A percentile compares a stretch with the other conserved stretches of the same genome.
Evolutionary conservation across 495 filamentous ascomycete genomes (phyloP).

Genomic region (Penicillium atrosanguineum): DNA sequence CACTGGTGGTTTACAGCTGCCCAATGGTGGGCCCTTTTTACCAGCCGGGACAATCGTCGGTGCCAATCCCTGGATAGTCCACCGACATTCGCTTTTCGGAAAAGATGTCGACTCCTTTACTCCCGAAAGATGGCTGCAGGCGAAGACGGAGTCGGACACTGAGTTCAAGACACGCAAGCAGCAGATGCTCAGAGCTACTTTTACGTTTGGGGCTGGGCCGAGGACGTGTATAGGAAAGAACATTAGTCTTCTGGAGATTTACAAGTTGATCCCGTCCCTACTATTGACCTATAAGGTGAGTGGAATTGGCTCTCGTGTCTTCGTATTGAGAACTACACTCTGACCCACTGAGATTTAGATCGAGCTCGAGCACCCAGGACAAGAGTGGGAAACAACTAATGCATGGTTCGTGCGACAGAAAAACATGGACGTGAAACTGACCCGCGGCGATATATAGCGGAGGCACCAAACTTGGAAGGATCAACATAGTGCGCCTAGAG

Average conservation of each 20-base stretch:
- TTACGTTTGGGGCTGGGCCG: slow-evolving; percentile 59
- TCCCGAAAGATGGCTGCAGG: slow-evolving; percentile 54
- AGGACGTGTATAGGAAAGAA: slow-evolving; percentile 71
- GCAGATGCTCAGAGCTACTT: slow-evolving; percentile 20
- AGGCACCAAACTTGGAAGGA: neutral
- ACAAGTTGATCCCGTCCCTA: slow-evolving; percentile 73
- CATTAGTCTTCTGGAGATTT: slow-evolving; percentile 72
- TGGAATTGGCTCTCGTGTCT: neutral
- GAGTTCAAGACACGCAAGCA: slow-evolving; percentile 24
- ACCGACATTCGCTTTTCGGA: slow-evolving; percentile 14
- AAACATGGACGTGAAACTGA: slow-evolving; percentile 17
- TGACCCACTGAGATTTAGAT: slow-evolving; percentile 16
- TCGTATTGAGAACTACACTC: neutral
- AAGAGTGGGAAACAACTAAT: slow-evolving; percentile 30
- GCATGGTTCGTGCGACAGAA: slow-evolving; percentile 35
- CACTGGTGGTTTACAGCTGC: slow-evolving; percentile 27
- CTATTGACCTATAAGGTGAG: slow-evolving; percentile 60
- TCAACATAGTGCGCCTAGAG: neutral
- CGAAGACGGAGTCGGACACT: slow-evolving; percentile 38
- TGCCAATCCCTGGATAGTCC: slow-evolving; percentile 30
- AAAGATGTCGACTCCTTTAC: slow-evolving; percentile 36
- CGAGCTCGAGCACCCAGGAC: slow-evolving; percentile 20
- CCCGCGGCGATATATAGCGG: neutral
- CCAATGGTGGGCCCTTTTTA: slow-evolving; percentile 49
- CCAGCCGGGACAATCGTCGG: slow-evolving; percentile 64